Percentiles rank a stretch among this genome's conserved stretches.
These are phyloP conservation scores for Penstemon barbatus DNA, from an alignment of 257 asterid genomes.

Conservation along the genomic window DNA sequence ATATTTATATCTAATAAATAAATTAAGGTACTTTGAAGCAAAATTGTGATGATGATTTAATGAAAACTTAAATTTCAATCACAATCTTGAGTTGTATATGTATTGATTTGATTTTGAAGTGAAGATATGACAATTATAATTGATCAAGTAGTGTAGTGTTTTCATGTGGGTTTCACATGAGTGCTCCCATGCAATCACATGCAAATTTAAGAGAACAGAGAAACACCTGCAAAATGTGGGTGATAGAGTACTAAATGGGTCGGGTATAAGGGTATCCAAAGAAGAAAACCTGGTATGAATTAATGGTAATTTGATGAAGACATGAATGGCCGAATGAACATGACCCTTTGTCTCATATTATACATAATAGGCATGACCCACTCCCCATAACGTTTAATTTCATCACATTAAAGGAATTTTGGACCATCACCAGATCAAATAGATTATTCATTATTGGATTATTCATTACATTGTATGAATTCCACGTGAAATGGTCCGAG, in stretches of 20 bases:
- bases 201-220: conserved; percentile 40
- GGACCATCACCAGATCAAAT: conserved; percentile 25
- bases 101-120: neutral
- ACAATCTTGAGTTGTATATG: neutral
- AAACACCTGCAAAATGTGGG: conserved; percentile 42
- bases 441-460: neutral
- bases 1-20: too few species aligned
- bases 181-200: conserved; percentile 27
- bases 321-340: conserved; percentile 35
- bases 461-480: conserved; percentile 22
- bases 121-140: conserved; percentile 12
- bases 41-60: too few species aligned
- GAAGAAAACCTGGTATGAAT: conserved; percentile 30
- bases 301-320: conserved; percentile 17
- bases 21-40: too few species aligned
- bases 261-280: conserved; percentile 18
- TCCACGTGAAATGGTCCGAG: conserved; percentile 34
- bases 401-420: neutral
- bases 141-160: conserved; percentile 25
- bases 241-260: conserved; percentile 21
- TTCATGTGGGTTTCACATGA: conserved; percentile 50
- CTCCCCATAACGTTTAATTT: conserved; percentile 32
- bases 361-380: conserved; percentile 31
- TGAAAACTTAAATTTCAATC: neutral
- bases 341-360: conserved; percentile 35